phyloP scores from a whole-genome alignment of 2,329 filamentous ascomycete species.

The Alternaria atra region DNA sequence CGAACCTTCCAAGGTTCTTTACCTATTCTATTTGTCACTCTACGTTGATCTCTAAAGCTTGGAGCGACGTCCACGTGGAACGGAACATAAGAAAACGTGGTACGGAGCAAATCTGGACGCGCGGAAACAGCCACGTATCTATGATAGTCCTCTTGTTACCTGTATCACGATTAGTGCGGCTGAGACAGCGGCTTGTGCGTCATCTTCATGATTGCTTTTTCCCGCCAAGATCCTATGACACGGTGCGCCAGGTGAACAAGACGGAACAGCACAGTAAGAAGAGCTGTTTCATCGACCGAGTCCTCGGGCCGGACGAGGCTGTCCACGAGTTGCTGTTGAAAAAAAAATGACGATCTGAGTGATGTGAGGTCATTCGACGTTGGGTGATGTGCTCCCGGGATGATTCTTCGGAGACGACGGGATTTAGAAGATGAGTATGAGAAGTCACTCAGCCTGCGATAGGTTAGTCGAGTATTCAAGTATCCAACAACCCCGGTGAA shows the following conservation, averaged over 20 bases:
- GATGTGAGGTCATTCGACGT: background rate
- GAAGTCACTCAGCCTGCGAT: background rate
- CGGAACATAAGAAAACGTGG: constrained; percentile 7
- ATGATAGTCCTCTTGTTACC: background rate
- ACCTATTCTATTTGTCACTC: constrained; percentile 6
- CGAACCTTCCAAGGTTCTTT: background rate
- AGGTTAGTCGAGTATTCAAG: too few relatives aligned
- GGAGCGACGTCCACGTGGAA: constrained; percentile 1
- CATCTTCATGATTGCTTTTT: background rate
- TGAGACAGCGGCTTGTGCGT: background rate
- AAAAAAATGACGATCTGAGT: background rate
- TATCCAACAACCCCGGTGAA: background rate
- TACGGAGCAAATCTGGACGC: background rate
- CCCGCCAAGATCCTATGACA: background rate
- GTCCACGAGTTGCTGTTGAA: background rate
- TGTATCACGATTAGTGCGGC: background rate
- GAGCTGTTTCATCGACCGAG: constrained; percentile 3
- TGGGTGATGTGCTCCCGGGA: background rate
- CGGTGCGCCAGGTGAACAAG: background rate
- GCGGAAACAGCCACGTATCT: background rate
- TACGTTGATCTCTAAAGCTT: background rate
- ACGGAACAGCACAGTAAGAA: background rate
- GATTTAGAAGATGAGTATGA: background rate
- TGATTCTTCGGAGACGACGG: background rate
- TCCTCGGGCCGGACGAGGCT: background rate